These are phyloP conservation scores for Ceratobasidium sp. DNA, from an alignment of 1,284 basidiomycete species.

Conservation along the genomic window DNA sequence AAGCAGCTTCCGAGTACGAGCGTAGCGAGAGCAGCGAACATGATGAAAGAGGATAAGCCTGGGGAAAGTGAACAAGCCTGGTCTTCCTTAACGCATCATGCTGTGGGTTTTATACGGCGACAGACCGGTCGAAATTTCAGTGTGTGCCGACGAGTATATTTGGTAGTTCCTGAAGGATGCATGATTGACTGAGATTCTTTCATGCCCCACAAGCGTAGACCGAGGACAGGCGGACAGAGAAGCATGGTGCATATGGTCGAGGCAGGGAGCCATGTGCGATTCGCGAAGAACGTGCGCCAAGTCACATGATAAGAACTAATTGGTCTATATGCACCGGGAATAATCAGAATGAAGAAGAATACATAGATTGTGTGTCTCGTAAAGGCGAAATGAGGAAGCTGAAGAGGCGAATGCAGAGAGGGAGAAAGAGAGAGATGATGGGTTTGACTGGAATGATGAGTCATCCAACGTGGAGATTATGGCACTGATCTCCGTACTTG, in stretches of 20 bases:
- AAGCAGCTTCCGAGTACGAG: constrained; percentile 9
- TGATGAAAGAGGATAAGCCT: neutral
- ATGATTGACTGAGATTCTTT: constrained; percentile 18
- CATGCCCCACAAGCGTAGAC: constrained; percentile 3
- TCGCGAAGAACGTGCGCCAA: constrained; percentile 10
- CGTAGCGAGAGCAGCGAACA: constrained; percentile 24
- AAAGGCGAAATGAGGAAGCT: neutral
- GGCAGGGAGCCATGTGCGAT: neutral
- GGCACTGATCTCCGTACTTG: constrained; percentile 82
- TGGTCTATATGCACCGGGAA: constrained; percentile 18
- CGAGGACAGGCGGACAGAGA: constrained; percentile 34
- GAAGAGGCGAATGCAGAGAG: constrained; percentile 1
- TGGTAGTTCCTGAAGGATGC: constrained; percentile 27
- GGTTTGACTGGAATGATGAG: constrained; percentile 1
- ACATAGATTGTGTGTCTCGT: constrained; percentile 31
- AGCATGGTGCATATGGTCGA: constrained; percentile 34
- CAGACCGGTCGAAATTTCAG: constrained; percentile 13
- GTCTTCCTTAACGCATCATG: neutral
- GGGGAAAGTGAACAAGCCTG: neutral
- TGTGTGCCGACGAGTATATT: constrained; percentile 12
- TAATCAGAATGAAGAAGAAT: constrained; percentile 29
- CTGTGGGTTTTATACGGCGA: constrained; percentile 7
- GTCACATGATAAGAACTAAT: constrained; percentile 36
- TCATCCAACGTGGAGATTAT: constrained; percentile 36
- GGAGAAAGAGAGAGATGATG: neutral